Evolutionary conservation across 1,284 basidiomycete genomes (phyloP).

Genomic region (Coniferiporia weirii): DNA sequence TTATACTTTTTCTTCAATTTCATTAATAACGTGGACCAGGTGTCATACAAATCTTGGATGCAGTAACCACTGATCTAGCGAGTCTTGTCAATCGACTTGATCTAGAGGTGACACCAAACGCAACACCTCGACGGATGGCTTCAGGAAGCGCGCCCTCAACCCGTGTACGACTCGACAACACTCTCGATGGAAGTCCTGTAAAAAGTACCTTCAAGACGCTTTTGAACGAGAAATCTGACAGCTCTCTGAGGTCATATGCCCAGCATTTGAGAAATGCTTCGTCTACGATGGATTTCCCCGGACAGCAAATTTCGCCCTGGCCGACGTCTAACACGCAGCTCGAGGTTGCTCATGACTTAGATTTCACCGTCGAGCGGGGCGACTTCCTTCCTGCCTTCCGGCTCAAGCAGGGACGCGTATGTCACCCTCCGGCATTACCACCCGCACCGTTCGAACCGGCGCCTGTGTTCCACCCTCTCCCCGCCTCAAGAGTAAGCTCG

Average conservation of each 20-base stretch:
- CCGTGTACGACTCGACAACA: slow-evolving; percentile 1
- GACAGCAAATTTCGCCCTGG: slow-evolving; percentile 58
- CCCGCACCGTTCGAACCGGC: slow-evolving; percentile 31
- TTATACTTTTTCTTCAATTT: neutral
- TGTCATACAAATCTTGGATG: slow-evolving; percentile 64
- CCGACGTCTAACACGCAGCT: no score
- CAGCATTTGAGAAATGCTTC: slow-evolving; percentile 32
- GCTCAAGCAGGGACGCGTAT: slow-evolving; percentile 45
- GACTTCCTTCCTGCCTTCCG: slow-evolving; percentile 21
- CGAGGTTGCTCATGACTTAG: slow-evolving; percentile 34
- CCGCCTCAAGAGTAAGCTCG: slow-evolving; percentile 32
- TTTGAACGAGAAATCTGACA: slow-evolving; percentile 42
- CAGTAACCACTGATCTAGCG: slow-evolving; percentile 72
- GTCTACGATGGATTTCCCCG: slow-evolving; percentile 28
- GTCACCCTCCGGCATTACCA: slow-evolving; percentile 47
- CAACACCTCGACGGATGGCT: slow-evolving; percentile 16
- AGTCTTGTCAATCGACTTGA: slow-evolving; percentile 69
- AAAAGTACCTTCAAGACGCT: slow-evolving; percentile 27
- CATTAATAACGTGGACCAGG: slow-evolving; percentile 32
- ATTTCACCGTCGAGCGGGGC: neutral
- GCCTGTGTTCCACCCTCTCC: slow-evolving; percentile 54
- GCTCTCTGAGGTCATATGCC: slow-evolving; percentile 57
- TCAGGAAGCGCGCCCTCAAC: neutral
- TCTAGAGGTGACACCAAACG: slow-evolving; percentile 64
- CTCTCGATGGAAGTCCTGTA: slow-evolving; percentile 25